These are phyloP conservation scores for Zymoseptoria crescenta DNA, from an alignment of 2,329 filamentous ascomycete genomes.

Conservation along the genomic window DNA sequence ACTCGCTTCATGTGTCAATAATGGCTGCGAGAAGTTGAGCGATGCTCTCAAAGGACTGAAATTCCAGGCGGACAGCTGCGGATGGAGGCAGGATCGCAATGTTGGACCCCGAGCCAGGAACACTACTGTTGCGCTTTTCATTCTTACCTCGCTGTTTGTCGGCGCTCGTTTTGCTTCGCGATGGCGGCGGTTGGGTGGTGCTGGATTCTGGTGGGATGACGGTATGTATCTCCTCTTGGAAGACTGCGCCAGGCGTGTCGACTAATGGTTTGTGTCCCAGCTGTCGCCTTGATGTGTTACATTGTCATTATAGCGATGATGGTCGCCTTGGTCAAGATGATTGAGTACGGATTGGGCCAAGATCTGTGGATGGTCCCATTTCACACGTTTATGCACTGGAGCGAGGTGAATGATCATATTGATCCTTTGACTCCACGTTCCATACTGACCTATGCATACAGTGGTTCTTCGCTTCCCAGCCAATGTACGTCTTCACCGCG, in stretches of 20 bases:
- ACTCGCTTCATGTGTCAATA: not conserved
- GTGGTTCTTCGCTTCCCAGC: slow-evolving; percentile 12
- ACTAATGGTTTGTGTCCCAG: not conserved
- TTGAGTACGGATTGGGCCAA: not conserved
- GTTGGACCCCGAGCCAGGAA: too few species aligned
- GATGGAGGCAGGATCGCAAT: not conserved
- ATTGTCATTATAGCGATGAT: not conserved
- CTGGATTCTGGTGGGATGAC: not conserved
- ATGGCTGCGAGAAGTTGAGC: not conserved
- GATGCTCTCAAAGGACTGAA: not conserved
- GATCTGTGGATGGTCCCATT: slow-evolving; percentile 4
- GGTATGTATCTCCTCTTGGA: not conserved
- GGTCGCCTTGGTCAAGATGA: not conserved
- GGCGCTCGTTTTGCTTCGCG: not conserved
- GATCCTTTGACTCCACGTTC: not conserved
- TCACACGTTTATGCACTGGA: not conserved
- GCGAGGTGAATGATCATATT: not conserved
- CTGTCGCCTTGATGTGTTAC: not conserved
- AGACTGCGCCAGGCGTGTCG: not conserved
- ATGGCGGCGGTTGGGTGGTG: not conserved
- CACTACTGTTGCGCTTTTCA: not conserved
- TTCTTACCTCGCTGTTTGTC: not conserved
- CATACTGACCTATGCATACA: not conserved
- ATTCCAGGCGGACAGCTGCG: not conserved
- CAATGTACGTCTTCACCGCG: slow-evolving; percentile 8